Evolutionary conservation across 805 yeast species (phyloP), one percentile per base, ranked within the genome.

Genomic region (Saccharomycopsis guyanensis): DNA sequence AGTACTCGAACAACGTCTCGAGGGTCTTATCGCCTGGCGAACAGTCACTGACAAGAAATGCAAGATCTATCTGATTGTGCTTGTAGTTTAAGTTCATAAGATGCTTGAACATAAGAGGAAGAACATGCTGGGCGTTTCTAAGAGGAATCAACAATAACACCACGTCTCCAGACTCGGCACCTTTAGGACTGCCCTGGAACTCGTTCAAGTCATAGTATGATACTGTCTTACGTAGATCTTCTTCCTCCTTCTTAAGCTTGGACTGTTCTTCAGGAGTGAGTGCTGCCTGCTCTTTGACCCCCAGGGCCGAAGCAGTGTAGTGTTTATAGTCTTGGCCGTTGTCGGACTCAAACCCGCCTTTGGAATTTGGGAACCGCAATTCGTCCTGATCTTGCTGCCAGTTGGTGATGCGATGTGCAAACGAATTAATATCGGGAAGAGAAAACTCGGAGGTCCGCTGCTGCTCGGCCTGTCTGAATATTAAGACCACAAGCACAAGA

Each of bases 11-110:
- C 15, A 83, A 69, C 1, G 80, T 72, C 49, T 80, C 82, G 53
- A 82, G 61, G 1, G 93, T 84, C 22, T 68, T 68, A 56, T 84
- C 93, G 38, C 64, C 73, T 31, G 69, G 72, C 1, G 88, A 77
- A 57, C 93, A 84, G 63, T 85, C 95, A 51, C 86, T 78, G 2
- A 85, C 89, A 57, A 85, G 67, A 57, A 85, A 85, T 15, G 88
- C 89, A 50, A 85, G 69, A 64, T 86, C 95, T 45, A 86, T 81
- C 52, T 85, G 65, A 20, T 75, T 72, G 59, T 87, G 96, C 46
- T 85, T 87, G 59, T 86, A 86, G 1, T 94, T 85, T 63, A 86
- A 67, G 61, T 86, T 86, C 91, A 83, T 84, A 63, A 86, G 66
- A 63, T 86, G 85, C 57, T 81, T 80, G 66, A 87, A 86, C 72